phyloP scores from a whole-genome alignment of 2,329 filamentous ascomycete species.

The Aspergillus sojae region DNA sequence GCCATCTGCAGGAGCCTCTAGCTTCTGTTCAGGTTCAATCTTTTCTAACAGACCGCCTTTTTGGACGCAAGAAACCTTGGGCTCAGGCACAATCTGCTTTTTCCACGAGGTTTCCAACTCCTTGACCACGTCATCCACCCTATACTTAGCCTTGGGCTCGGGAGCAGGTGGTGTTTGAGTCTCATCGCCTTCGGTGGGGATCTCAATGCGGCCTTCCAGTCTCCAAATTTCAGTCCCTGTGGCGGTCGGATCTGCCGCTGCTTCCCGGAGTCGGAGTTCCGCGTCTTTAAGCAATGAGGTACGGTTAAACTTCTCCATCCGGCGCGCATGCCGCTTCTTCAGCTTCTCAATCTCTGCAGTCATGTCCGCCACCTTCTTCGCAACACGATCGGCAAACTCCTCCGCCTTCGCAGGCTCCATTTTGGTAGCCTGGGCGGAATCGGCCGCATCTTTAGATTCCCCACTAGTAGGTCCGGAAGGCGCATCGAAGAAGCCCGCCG shows the following conservation, averaged over 20 bases:
- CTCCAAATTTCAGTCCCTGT: conserved; percentile 64
- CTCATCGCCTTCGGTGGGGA: conserved; percentile 37
- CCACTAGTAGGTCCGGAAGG: conserved; percentile 40
- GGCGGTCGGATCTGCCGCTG: conserved; percentile 59
- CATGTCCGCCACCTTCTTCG: conserved; percentile 71
- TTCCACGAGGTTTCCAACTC: conserved; percentile 74
- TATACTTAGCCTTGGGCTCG: conserved; percentile 46
- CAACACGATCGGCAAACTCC: conserved; percentile 79
- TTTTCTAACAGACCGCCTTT: conserved; percentile 73
- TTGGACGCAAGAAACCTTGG: conserved; percentile 70
- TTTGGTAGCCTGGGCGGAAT: conserved; percentile 55
- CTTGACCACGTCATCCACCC: conserved; percentile 71
- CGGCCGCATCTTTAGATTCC: conserved; percentile 33
- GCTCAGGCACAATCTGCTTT: conserved; percentile 65
- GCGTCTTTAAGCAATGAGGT: conserved; percentile 71
- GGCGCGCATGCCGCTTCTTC: conserved; percentile 75
- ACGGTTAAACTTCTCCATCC: conserved; percentile 73
- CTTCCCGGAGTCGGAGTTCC: conserved; percentile 73
- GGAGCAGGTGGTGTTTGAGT: conserved; percentile 37
- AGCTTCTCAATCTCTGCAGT: conserved; percentile 82
- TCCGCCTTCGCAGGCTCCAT: conserved; percentile 77
- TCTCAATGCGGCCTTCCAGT: conserved; percentile 57
- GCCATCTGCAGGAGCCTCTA: conserved; percentile 23
- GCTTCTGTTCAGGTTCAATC: conserved; percentile 36
- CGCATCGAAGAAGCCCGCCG: conserved; percentile 79